A percentile compares a stretch with the other conserved stretches of the same genome.
phyloP scores from a whole-genome alignment of 169 alveolate species.

The Amoebophrya sp. region DNA sequence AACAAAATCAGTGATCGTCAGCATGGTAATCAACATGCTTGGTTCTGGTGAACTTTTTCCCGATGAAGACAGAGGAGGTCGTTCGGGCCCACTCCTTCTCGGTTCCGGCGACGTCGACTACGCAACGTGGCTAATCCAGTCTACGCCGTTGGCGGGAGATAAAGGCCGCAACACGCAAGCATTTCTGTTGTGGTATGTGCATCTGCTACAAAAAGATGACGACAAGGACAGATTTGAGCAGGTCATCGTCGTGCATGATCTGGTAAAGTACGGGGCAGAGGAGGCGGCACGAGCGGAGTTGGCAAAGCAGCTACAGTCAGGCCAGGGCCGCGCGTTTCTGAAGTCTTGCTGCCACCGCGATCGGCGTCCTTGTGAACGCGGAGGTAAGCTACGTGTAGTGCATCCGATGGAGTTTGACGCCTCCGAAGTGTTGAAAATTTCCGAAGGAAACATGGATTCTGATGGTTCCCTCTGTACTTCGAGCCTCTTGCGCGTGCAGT shows the following conservation, averaged over 20 bases:
- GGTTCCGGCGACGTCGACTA: neutral
- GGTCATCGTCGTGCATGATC: neutral
- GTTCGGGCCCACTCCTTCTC: neutral
- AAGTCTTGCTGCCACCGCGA: neutral
- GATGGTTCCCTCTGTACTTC: neutral
- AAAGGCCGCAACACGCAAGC: neutral
- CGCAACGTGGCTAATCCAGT: neutral
- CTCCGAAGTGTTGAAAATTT: neutral
- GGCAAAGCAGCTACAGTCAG: neutral
- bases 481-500: neutral
- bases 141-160: neutral
- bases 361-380: neutral
- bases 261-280: neutral
- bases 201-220: neutral
- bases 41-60: neutral
- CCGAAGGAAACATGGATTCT: neutral
- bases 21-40: neutral
- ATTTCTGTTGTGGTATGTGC: neutral
- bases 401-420: neutral
- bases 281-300: neutral
- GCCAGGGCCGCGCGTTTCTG: neutral
- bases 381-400: neutral
- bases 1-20: neutral
- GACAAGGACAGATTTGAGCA: neutral
- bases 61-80: neutral